These are phyloP conservation scores for Leccinum imitatum DNA, from an alignment of 768 basidiomycete genomes.

Conservation along the genomic window DNA sequence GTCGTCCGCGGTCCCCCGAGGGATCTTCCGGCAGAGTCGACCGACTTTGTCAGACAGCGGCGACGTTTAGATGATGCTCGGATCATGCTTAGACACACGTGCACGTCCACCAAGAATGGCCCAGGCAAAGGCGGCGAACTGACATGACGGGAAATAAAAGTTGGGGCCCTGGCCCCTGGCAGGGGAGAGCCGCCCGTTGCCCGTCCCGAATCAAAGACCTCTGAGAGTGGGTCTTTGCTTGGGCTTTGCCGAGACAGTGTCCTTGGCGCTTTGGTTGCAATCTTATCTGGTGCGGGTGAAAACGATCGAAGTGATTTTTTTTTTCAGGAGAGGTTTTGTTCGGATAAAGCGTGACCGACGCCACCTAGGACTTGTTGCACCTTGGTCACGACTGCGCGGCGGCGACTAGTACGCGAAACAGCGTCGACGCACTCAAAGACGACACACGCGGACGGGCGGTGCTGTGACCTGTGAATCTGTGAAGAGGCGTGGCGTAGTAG, in stretches of 20 bases:
- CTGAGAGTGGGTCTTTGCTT: background rate
- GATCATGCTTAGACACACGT: background rate
- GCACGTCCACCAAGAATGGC: background rate
- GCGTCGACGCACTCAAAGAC: background rate
- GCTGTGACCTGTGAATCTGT: background rate
- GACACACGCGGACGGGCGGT: background rate
- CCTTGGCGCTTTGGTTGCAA: background rate
- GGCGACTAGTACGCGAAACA: background rate
- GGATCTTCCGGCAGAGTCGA: background rate
- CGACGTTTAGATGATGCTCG: background rate
- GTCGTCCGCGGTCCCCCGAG: no score
- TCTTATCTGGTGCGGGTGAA: background rate
- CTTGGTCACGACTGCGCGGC: background rate
- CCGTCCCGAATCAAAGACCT: background rate
- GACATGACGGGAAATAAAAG: background rate
- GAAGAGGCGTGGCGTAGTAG: background rate
- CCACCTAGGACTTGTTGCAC: background rate
- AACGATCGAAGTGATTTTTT: background rate
- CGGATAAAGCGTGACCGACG: background rate
- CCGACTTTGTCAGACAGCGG: background rate
- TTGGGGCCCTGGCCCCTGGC: background rate
- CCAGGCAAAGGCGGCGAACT: background rate
- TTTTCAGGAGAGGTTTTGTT: background rate
- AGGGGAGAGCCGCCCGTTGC: no score
- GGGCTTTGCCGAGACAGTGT: background rate